Evolutionary conservation across 2,329 filamentous ascomycete species (phyloP).

Genomic region (Penicillium sp.): DNA sequence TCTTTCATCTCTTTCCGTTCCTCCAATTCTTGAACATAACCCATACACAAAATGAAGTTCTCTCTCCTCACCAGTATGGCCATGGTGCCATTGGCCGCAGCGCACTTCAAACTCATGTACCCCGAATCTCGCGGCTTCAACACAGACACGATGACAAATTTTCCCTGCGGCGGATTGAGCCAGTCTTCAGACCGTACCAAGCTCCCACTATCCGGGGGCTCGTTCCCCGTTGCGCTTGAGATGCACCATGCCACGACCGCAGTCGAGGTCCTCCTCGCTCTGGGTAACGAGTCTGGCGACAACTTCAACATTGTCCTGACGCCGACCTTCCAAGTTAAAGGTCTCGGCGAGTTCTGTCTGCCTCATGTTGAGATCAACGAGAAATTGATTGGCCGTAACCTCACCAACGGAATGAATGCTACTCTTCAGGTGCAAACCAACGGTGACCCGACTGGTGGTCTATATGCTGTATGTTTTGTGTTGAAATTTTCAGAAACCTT

Average conservation of each 20-base stretch:
- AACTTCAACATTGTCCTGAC: constrained; percentile 68
- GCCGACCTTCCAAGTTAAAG: constrained; percentile 56
- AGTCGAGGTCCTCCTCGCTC: constrained; percentile 52
- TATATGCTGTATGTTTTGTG: constrained; percentile 59
- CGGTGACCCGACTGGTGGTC: constrained; percentile 54
- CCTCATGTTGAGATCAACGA: constrained; percentile 49
- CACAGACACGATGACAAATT: constrained; percentile 46
- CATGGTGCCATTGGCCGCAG: constrained; percentile 47
- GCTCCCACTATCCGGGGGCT: constrained; percentile 46
- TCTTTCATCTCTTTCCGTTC: neutral
- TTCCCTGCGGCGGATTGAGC: constrained; percentile 52
- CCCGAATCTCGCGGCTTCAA: constrained; percentile 51
- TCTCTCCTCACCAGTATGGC: constrained; percentile 38
- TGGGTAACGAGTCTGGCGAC: constrained; percentile 51
- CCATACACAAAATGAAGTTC: constrained; percentile 29
- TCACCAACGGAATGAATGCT: constrained; percentile 59
- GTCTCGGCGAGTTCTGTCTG: constrained; percentile 64
- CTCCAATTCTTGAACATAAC: neutral
- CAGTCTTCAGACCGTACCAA: constrained; percentile 46
- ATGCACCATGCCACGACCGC: constrained; percentile 53
- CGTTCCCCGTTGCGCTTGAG: constrained; percentile 50
- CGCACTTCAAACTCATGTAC: constrained; percentile 56
- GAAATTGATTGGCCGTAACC: constrained; percentile 39
- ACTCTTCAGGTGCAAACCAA: constrained; percentile 67
- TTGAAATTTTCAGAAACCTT: constrained; percentile 1